Evolutionary conservation across 148 eudicot species (phyloP).

Genomic region (Linanthus parryae): DNA sequence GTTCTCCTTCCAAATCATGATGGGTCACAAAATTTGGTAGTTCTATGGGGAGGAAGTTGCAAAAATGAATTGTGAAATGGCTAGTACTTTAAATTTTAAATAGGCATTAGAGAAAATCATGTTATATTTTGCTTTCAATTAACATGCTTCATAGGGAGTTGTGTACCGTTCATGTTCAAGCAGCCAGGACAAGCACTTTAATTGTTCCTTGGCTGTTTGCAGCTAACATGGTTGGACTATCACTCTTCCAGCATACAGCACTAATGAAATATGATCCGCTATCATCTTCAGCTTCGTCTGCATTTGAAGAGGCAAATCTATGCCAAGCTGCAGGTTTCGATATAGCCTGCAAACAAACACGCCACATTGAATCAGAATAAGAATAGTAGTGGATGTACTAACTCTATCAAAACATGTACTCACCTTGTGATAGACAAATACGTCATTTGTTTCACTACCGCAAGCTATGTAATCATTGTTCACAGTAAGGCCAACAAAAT

Average conservation of each 20-base stretch:
- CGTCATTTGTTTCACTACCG: slow-evolving; percentile 94
- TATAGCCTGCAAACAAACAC: slow-evolving; percentile 43
- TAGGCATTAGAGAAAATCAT: too few species aligned
- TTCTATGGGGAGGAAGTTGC: too few species aligned
- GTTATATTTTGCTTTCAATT: too few species aligned
- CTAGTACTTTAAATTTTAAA: too few species aligned
- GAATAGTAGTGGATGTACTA: neutral
- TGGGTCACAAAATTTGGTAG: too few species aligned
- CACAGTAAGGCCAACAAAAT: slow-evolving; percentile 80
- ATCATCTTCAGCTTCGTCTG: slow-evolving; percentile 47
- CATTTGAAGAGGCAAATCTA: slow-evolving; percentile 48
- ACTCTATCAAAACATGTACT: slow-evolving; percentile 5
- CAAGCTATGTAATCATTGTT: slow-evolving; percentile 82
- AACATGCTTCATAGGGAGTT: too few species aligned
- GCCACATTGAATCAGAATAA: slow-evolving; percentile 4
- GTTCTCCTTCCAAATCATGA: too few species aligned
- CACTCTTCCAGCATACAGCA: slow-evolving; percentile 85
- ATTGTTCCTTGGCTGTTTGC: slow-evolving; percentile 89
- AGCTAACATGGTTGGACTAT: slow-evolving; percentile 65
- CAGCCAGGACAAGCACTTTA: slow-evolving; percentile 66
- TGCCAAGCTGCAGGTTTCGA: slow-evolving; percentile 68
- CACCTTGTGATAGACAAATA: slow-evolving; percentile 91
- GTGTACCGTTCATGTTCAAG: slow-evolving; percentile 23
- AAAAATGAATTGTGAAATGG: too few species aligned
- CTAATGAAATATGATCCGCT: slow-evolving; percentile 67